These are phyloP conservation scores for Cryptosporidium sp. DNA, from an alignment of 169 alveolate species.

Conservation along the genomic window DNA sequence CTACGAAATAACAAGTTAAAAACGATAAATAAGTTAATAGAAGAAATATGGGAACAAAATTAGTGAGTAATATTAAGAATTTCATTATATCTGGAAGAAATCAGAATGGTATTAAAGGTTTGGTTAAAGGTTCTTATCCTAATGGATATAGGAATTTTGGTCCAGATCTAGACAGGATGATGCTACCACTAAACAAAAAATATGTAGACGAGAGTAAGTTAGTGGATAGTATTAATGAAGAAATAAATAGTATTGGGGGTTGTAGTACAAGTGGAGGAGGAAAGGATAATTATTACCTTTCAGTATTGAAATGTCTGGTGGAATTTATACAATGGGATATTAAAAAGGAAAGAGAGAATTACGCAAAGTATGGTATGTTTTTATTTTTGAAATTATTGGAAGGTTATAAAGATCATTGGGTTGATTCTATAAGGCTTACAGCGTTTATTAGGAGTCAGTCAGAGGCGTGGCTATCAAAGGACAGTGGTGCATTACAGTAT, in stretches of 20 bases:
- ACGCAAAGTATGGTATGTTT: conserved; percentile 57
- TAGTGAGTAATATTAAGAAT: conserved; percentile 45
- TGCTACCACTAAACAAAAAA: conserved; percentile 68
- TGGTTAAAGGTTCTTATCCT: conserved; percentile 53
- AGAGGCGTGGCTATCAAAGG: conserved; percentile 48
- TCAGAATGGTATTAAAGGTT: conserved; percentile 8
- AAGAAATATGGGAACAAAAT: conserved; percentile 40
- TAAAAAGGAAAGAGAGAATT: conserved; percentile 67
- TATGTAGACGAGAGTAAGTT: conserved; percentile 69
- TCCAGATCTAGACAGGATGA: conserved; percentile 64
- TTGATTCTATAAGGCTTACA: conserved; percentile 4
- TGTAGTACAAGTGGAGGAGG: background rate
- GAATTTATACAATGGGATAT: conserved; percentile 70
- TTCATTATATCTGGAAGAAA: conserved; percentile 38
- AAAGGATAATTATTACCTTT: conserved; percentile 30
- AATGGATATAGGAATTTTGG: conserved; percentile 73
- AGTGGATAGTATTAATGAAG: conserved; percentile 41
- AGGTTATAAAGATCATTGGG: conserved; percentile 26
- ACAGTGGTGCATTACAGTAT: background rate
- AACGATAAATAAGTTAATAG: background rate
- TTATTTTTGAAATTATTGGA: conserved; percentile 51
- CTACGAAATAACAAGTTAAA: background rate
- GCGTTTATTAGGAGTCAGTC: conserved; percentile 11
- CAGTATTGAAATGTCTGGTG: conserved; percentile 22
- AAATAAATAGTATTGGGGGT: background rate